phyloP scores from a whole-genome alignment of 1,284 basidiomycete species.

The Leccinum huronense region DNA sequence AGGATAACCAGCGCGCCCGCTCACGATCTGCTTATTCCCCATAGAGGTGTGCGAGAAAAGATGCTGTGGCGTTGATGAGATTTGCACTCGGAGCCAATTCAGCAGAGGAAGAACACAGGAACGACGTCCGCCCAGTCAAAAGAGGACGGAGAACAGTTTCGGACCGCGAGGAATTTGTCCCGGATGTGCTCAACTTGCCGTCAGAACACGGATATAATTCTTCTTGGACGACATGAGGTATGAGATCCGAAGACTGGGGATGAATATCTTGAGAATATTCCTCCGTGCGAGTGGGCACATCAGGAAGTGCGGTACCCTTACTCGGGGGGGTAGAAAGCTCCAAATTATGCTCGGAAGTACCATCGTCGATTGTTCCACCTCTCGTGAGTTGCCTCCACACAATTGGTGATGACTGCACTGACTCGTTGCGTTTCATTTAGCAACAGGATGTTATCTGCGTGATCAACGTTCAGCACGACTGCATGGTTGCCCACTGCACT shows the following conservation, averaged over 20 bases:
- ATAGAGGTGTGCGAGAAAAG: neutral
- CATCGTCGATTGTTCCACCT: constrained; percentile 12
- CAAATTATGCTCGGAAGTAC: constrained; percentile 1
- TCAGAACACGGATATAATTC: neutral
- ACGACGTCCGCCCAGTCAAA: constrained; percentile 24
- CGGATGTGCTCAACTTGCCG: neutral
- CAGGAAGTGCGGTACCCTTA: neutral
- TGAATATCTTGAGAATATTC: neutral
- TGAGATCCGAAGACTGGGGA: neutral
- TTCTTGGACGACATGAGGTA: neutral
- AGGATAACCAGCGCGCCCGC: neutral
- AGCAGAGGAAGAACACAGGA: constrained; percentile 16
- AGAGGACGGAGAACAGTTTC: constrained; percentile 25
- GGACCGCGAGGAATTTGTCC: constrained; percentile 13
- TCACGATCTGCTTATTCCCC: neutral
- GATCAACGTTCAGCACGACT: no score
- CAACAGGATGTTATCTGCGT: no score
- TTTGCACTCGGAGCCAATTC: constrained; percentile 15
- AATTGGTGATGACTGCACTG: no score
- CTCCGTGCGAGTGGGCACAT: neutral
- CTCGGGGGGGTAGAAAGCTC: neutral
- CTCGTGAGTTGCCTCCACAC: no score
- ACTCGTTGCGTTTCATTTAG: no score
- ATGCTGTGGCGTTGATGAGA: neutral
- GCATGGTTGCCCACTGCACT: no score